phyloP scores from a whole-genome alignment of 129 eudicot species.

The Flaveria bidentis region DNA sequence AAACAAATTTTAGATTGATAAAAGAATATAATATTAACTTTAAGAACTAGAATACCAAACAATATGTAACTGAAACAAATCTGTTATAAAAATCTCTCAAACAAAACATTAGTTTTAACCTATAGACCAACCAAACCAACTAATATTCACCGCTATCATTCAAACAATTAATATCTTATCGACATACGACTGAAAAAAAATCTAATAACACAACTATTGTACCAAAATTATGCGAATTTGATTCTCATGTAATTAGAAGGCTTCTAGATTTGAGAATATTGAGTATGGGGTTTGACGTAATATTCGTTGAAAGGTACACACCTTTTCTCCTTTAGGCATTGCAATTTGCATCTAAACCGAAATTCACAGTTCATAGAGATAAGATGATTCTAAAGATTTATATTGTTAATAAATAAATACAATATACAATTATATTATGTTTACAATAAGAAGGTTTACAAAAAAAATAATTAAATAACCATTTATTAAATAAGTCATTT shows the following conservation, averaged over 20 bases:
- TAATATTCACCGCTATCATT: neutral
- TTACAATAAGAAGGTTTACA: neutral
- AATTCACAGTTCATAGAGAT: constrained; percentile 20
- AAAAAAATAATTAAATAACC: too few relatives aligned
- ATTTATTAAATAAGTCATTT: too few relatives aligned
- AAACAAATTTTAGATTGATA: too few relatives aligned
- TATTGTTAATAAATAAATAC: neutral
- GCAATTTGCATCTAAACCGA: constrained; percentile 11
- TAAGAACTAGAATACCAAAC: too few relatives aligned
- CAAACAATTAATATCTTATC: neutral
- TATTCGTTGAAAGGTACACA: constrained; percentile 35
- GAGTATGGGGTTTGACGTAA: constrained; percentile 36
- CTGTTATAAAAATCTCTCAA: neutral
- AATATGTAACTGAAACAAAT: neutral
- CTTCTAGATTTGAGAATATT: constrained; percentile 40
- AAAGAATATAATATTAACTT: too few relatives aligned
- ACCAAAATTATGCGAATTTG: constrained; percentile 19
- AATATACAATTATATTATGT: neutral
- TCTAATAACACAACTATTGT: constrained; percentile 4
- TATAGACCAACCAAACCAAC: neutral
- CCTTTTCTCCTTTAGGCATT: constrained; percentile 24
- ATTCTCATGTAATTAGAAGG: constrained; percentile 18
- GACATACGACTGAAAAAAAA: neutral
- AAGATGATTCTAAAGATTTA: constrained; percentile 18
- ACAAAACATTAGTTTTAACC: neutral